A percentile compares a stretch with the other conserved stretches of the same genome.
Evolutionary conservation across 2,329 filamentous ascomycete species (phyloP).

Genomic region (Plenodomus lindquistii): DNA sequence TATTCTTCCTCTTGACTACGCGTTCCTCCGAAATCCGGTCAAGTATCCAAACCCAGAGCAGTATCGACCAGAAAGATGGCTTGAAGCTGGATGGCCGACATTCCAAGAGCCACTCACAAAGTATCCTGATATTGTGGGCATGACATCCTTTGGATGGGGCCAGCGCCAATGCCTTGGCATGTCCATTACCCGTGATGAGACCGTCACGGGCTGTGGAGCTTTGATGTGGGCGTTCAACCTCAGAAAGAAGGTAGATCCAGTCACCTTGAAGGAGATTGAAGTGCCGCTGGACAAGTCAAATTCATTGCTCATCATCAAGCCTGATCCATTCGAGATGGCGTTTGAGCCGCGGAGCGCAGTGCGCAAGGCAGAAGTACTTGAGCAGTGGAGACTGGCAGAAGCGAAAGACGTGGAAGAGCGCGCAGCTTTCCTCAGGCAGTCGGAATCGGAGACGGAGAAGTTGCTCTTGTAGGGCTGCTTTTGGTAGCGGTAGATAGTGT

Average conservation of each 20-base stretch:
- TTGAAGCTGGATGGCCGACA: conserved; percentile 65
- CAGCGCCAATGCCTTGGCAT: conserved; percentile 66
- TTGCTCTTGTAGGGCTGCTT: neutral
- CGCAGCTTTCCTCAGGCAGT: conserved; percentile 37
- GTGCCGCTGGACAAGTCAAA: conserved; percentile 57
- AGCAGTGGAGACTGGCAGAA: conserved; percentile 43
- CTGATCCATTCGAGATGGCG: conserved; percentile 58
- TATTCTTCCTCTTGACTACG: conserved; percentile 42
- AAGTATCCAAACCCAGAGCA: conserved; percentile 67
- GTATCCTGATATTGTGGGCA: conserved; percentile 65
- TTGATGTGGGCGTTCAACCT: conserved; percentile 55
- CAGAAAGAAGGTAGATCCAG: conserved; percentile 53
- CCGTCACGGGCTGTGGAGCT: conserved; percentile 56
- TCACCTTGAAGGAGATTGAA: conserved; percentile 47
- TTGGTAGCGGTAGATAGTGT: neutral
- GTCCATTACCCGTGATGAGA: conserved; percentile 62
- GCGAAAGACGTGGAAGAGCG: conserved; percentile 42
- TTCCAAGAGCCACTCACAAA: conserved; percentile 66
- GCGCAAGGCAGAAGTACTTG: conserved; percentile 37
- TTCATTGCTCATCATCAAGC: conserved; percentile 62
- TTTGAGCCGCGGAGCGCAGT: conserved; percentile 55
- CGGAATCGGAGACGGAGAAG: conserved; percentile 21
- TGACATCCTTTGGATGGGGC: conserved; percentile 69
- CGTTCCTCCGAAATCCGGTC: conserved; percentile 52
- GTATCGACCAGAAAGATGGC: conserved; percentile 65